Evolutionary conservation across 2,329 filamentous ascomycete genomes (phyloP).

Genomic region (Dothidotthia symphoricarpi): DNA sequence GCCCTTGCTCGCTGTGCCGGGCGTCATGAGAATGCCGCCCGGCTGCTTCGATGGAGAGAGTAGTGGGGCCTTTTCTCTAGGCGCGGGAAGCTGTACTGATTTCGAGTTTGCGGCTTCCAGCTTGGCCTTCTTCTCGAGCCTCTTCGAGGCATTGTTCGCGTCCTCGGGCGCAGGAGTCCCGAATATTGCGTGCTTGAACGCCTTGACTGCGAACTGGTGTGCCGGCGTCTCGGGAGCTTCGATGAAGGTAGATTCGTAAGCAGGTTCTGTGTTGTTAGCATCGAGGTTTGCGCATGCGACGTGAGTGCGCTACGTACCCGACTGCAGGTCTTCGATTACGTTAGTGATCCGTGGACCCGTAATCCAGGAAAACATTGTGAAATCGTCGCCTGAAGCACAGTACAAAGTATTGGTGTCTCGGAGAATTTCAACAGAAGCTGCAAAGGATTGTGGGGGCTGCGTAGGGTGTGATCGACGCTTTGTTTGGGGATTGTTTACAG

Average conservation of each 20-base stretch:
- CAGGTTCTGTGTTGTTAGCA: conserved; percentile 28
- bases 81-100: conserved; percentile 16
- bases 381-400: not conserved
- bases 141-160: conserved; percentile 24
- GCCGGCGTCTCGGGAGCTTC: conserved; percentile 64
- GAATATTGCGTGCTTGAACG: conserved; percentile 64
- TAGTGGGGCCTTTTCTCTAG: conserved; percentile 19
- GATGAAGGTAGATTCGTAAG: conserved; percentile 44
- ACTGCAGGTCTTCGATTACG: conserved; percentile 38
- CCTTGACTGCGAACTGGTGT: conserved; percentile 65
- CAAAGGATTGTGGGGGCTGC: conserved; percentile 4
- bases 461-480: conserved; percentile 12
- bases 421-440: not conserved
- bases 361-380: conserved; percentile 42
- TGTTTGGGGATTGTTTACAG: conserved; percentile 41
- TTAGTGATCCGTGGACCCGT: conserved; percentile 41
- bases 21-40: conserved; percentile 62
- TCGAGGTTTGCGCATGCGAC: not conserved
- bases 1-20: conserved; percentile 56
- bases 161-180: conserved; percentile 59
- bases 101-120: conserved; percentile 27
- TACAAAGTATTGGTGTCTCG: not conserved
- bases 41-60: conserved; percentile 57
- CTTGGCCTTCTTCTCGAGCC: conserved; percentile 27
- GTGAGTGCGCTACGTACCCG: conserved; percentile 23